Evolutionary conservation across 441 rosid species (phyloP).

Genomic region (Capsella rubella): DNA sequence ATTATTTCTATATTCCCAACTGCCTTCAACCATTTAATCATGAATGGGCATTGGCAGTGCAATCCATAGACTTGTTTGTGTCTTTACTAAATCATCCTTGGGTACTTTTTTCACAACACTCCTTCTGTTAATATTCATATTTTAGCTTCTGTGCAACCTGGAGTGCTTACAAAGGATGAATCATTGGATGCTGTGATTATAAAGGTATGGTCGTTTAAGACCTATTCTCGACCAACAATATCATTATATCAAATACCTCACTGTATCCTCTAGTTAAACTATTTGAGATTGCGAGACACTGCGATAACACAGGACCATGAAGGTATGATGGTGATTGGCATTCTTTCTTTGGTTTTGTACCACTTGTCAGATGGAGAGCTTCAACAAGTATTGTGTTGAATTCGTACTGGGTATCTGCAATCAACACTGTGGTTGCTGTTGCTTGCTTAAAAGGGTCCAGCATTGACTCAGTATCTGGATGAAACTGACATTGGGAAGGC

Average conservation of each 20-base stretch:
- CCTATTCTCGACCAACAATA: slow-evolving; percentile 12
- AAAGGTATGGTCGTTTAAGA: slow-evolving; percentile 55
- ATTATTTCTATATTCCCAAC: slow-evolving; percentile 56
- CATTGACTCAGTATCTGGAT: slow-evolving; percentile 64
- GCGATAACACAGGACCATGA: slow-evolving; percentile 57
- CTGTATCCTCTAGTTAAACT: slow-evolving; percentile 51
- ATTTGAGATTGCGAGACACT: slow-evolving; percentile 49
- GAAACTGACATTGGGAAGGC: slow-evolving; percentile 59
- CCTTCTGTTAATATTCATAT: slow-evolving; percentile 57
- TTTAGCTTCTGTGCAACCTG: slow-evolving; percentile 66
- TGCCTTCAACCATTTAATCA: slow-evolving; percentile 70
- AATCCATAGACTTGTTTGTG: slow-evolving; percentile 52
- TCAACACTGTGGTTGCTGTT: slow-evolving; percentile 55
- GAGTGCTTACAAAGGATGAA: slow-evolving; percentile 63
- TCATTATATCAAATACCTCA: slow-evolving; percentile 4
- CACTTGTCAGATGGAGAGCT: slow-evolving; percentile 66
- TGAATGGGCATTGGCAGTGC: slow-evolving; percentile 73
- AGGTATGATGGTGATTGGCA: slow-evolving; percentile 56
- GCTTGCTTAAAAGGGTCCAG: slow-evolving; percentile 83
- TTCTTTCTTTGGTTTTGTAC: slow-evolving; percentile 73
- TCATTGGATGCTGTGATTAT: slow-evolving; percentile 74
- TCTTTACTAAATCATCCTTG: slow-evolving; percentile 50
- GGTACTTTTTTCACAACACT: slow-evolving; percentile 48
- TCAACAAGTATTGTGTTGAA: slow-evolving; percentile 73
- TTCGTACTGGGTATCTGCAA: slow-evolving; percentile 62